Evolutionary conservation across 208 protist genomes (phyloP).

Genomic region (Novymonas esmeraldas): DNA sequence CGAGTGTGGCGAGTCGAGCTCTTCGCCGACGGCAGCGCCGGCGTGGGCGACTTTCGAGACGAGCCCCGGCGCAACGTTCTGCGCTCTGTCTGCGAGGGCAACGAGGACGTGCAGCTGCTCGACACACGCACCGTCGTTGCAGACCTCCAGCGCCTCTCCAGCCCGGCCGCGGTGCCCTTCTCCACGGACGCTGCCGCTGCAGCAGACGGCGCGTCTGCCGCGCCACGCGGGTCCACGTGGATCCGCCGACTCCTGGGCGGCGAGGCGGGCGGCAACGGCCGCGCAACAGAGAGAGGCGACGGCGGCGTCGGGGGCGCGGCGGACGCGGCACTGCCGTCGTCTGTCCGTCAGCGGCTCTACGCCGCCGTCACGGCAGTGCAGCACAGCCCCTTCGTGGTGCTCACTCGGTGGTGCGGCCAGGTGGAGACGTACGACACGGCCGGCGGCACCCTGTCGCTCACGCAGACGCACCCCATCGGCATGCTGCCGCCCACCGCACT

Average conservation of each 20-base stretch:
- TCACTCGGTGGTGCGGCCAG: conserved; percentile 72
- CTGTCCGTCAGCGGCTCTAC: conserved; percentile 38
- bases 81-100: conserved; percentile 22
- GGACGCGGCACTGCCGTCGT: conserved; percentile 5
- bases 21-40: conserved; percentile 43
- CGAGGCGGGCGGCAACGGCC: not conserved
- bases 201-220: not conserved
- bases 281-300: not conserved
- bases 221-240: conserved; percentile 11
- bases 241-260: conserved; percentile 21
- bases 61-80: conserved; percentile 30
- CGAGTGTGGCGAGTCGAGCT: conserved; percentile 67
- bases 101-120: conserved; percentile 28
- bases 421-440: conserved; percentile 58
- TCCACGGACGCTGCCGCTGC: not conserved
- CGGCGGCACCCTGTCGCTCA: conserved; percentile 16
- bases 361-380: conserved; percentile 67
- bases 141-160: conserved; percentile 19
- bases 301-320: not conserved
- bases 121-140: conserved; percentile 25
- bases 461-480: conserved; percentile 38
- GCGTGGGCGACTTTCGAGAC: conserved; percentile 30
- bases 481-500: conserved; percentile 37
- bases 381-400: conserved; percentile 45
- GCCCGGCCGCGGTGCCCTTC: not conserved